Percentiles rank a stretch among this genome's conserved stretches.
phyloP scores from a whole-genome alignment of 176 grass and related monocot genomes.

The Thalia dealbata region DNA sequence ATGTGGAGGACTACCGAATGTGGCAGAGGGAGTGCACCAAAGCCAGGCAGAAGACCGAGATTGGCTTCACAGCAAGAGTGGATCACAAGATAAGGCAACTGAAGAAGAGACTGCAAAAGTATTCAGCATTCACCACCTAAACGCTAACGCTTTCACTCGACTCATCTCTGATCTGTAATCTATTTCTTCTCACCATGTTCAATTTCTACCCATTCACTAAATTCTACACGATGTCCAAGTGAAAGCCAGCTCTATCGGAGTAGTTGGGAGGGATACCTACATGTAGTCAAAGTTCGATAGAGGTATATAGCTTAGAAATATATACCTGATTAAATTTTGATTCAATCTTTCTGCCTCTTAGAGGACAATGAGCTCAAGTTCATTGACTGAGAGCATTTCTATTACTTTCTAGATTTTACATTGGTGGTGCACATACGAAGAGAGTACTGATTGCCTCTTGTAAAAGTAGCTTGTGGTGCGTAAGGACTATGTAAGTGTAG shows the following conservation, averaged over 20 bases:
- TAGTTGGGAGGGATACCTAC: background rate
- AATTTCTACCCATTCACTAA: background rate
- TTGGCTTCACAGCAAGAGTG: constrained; percentile 83
- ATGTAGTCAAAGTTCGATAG: background rate
- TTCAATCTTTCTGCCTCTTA: too few species aligned
- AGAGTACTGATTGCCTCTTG: too few species aligned
- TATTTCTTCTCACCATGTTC: background rate
- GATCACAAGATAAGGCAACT: constrained; percentile 90
- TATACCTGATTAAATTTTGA: too few species aligned
- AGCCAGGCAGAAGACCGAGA: constrained; percentile 26
- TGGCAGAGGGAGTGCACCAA: constrained; percentile 6
- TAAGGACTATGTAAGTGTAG: too few species aligned
- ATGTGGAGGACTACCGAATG: background rate
- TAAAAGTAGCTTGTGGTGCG: too few species aligned
- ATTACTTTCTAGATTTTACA: too few species aligned
- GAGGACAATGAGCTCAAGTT: too few species aligned
- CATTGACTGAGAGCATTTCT: too few species aligned
- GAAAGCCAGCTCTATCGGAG: background rate
- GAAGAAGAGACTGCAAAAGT: constrained; percentile 68
- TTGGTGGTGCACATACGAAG: too few species aligned
- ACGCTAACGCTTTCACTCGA: too few species aligned
- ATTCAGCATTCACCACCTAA: constrained; percentile 57
- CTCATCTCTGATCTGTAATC: background rate
- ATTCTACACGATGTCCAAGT: background rate
- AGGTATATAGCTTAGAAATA: background rate